Evolutionary conservation across 2,329 filamentous ascomycete species (phyloP).

Genomic region (Penicillium hordei): DNA sequence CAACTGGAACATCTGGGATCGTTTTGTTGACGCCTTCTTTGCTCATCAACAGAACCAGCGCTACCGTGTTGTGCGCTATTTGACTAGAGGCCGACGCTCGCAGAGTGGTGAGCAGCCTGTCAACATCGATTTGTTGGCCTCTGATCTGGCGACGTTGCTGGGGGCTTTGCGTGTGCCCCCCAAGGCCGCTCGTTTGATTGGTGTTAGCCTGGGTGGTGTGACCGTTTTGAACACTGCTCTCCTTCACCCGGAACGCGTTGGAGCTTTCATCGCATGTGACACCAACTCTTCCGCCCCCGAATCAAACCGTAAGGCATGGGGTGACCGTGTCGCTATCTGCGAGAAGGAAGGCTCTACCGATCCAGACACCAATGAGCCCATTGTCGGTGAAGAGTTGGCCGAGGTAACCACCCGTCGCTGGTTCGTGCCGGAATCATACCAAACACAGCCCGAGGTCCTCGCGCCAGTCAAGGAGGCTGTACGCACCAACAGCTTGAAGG

Average conservation of each 20-base stretch:
- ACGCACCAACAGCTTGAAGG: constrained; percentile 64
- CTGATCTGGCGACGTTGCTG: constrained; percentile 67
- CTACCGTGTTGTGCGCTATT: constrained; percentile 74
- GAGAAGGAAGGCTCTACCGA: constrained; percentile 52
- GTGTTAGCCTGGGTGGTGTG: constrained; percentile 78
- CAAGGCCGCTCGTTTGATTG: constrained; percentile 66
- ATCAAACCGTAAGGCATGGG: constrained; percentile 77
- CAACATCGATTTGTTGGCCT: constrained; percentile 64
- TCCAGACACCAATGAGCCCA: constrained; percentile 46
- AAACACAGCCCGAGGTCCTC: constrained; percentile 51
- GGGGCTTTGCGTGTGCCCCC: constrained; percentile 65
- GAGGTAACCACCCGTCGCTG: constrained; percentile 71
- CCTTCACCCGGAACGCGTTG: constrained; percentile 59
- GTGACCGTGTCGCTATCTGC: constrained; percentile 68
- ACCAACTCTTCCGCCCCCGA: constrained; percentile 72
- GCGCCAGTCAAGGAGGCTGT: constrained; percentile 68
- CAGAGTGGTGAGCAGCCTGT: constrained; percentile 46
- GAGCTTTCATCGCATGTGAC: constrained; percentile 70
- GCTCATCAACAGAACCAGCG: constrained; percentile 53
- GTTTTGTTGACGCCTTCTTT: constrained; percentile 63
- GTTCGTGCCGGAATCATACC: constrained; percentile 66
- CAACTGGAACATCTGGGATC: constrained; percentile 77
- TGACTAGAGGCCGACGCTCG: constrained; percentile 66
- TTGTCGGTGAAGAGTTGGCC: constrained; percentile 65
- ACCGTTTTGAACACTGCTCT: constrained; percentile 74